Conservation (phyloP, 257 asterid genomes). For the Thymus mandschuricus region DNA sequence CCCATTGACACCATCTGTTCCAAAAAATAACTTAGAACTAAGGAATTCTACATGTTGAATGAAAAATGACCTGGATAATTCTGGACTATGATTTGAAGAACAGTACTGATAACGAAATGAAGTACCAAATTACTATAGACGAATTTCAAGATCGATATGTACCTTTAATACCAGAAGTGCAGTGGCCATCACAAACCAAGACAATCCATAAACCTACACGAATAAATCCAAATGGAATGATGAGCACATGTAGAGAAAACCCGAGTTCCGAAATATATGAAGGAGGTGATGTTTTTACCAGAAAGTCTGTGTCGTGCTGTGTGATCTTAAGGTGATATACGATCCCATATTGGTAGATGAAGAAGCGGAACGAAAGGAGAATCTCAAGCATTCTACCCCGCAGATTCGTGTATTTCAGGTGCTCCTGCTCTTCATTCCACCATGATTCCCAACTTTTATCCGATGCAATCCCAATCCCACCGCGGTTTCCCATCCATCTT, state of each 20-base stretch:
- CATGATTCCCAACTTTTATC: slow-evolving; percentile 99
- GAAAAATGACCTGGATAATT: too few relatives aligned
- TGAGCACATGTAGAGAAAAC: slow-evolving; percentile 24
- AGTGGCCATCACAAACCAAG: slow-evolving; percentile 90
- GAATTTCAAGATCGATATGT: slow-evolving; percentile 5
- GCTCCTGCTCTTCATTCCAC: slow-evolving; percentile 98
- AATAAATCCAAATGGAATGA: slow-evolving; percentile 30
- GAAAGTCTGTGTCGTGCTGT: slow-evolving; percentile 61
- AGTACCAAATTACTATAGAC: neutral
- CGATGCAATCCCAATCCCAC: slow-evolving; percentile 84
- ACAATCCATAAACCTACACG: slow-evolving; percentile 86
- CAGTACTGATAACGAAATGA: too few relatives aligned
- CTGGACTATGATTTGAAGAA: too few relatives aligned
- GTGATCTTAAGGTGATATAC: slow-evolving; percentile 92
- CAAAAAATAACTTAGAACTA: neutral
- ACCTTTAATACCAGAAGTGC: slow-evolving; percentile 89
- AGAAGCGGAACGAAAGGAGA: slow-evolving; percentile 76
- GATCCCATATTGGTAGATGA: slow-evolving; percentile 91
- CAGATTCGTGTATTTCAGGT: slow-evolving; percentile 65
- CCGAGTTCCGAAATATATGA: neutral
- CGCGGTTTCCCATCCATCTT: slow-evolving; percentile 99
- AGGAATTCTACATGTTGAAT: neutral
- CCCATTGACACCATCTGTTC: slow-evolving; percentile 96
- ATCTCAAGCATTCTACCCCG: slow-evolving; percentile 85
- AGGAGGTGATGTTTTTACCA: slow-evolving; percentile 48